phyloP scores from a whole-genome alignment of 805 yeast genomes.

The Starmerella stellata region DNA sequence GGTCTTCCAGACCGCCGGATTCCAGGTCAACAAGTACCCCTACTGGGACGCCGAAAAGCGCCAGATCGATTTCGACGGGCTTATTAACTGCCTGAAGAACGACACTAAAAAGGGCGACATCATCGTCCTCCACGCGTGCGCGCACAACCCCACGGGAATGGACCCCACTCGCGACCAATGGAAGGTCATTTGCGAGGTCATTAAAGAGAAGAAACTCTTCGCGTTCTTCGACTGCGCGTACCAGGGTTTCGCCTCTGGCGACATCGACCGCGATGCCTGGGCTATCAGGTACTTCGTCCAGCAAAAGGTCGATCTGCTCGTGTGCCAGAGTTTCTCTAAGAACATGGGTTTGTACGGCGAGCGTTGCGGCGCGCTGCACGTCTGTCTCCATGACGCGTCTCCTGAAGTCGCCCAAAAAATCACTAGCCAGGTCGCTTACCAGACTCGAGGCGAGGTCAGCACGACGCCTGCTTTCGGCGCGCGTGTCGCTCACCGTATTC shows the following conservation, averaged over 20 bases:
- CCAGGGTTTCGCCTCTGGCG: constrained; percentile 93
- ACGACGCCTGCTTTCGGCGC: constrained; percentile 95
- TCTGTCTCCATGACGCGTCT: constrained; percentile 30
- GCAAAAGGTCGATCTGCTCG: constrained; percentile 39
- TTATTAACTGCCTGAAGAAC: constrained; percentile 37
- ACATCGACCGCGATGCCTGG: constrained; percentile 64
- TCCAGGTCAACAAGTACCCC: constrained; percentile 52
- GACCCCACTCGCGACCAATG: constrained; percentile 79
- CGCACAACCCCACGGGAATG: constrained; percentile 94
- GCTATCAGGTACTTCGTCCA: constrained; percentile 44
- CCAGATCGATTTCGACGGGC: constrained; percentile 53
- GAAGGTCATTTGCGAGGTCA: constrained; percentile 45
- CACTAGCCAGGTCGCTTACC: constrained; percentile 52
- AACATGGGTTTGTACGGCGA: constrained; percentile 96
- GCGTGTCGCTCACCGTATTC: constrained; percentile 61
- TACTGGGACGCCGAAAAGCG: constrained; percentile 68
- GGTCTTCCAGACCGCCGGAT: constrained; percentile 56
- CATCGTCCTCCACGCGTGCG: constrained; percentile 80
- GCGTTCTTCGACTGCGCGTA: constrained; percentile 87
- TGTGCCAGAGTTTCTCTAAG: constrained; percentile 93
- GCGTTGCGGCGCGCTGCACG: constrained; percentile 84
- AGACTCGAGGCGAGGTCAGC: constrained; percentile 71
- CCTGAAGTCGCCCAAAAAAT: constrained; percentile 35
- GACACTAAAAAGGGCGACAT: constrained; percentile 59
- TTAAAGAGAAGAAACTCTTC: constrained; percentile 46